A percentile compares a stretch with the other conserved stretches of the same genome.
phyloP scores from a whole-genome alignment of 768 basidiomycete species.

The Russula olivacea region DNA sequence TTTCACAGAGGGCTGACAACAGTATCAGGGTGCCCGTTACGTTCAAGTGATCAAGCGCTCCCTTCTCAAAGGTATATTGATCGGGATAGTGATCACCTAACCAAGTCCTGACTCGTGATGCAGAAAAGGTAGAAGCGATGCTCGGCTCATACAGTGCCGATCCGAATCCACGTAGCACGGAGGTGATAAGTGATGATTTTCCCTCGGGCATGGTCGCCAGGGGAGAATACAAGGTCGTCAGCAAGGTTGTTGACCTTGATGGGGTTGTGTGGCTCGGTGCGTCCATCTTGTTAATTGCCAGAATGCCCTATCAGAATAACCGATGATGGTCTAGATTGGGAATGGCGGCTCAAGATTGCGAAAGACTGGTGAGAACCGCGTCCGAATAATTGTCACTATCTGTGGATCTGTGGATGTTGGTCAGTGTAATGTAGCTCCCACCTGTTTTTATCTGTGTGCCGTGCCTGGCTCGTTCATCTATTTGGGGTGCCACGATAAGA shows the following conservation, averaged over 20 bases:
- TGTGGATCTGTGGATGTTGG: conserved; percentile 27
- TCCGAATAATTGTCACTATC: conserved; percentile 14
- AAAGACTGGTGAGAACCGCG: conserved; percentile 73
- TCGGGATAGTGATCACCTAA: conserved; percentile 10
- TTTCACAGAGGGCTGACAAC: conserved; percentile 16
- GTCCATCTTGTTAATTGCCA: conserved; percentile 27
- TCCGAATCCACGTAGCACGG: conserved; percentile 62
- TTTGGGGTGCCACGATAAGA: conserved; percentile 15
- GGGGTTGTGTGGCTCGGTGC: conserved; percentile 70
- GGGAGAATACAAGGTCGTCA: conserved; percentile 67
- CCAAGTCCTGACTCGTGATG: conserved; percentile 7
- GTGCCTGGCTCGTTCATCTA: background rate
- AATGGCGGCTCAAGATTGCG: conserved; percentile 86
- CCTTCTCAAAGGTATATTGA: conserved; percentile 57
- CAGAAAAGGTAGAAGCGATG: conserved; percentile 88
- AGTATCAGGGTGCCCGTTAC: conserved; percentile 66
- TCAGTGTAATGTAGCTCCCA: conserved; percentile 11
- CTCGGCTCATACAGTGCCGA: conserved; percentile 88
- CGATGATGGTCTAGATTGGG: conserved; percentile 49
- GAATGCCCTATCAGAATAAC: background rate
- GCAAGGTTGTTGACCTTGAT: conserved; percentile 87
- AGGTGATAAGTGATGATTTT: conserved; percentile 61
- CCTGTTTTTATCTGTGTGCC: background rate
- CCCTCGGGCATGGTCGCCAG: conserved; percentile 83
- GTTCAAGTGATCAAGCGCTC: conserved; percentile 83